A percentile compares a stretch with the other conserved stretches of the same genome.
Conservation (phyloP, 768 basidiomycete genomes). For the Punctularia strigosozonata region DNA sequence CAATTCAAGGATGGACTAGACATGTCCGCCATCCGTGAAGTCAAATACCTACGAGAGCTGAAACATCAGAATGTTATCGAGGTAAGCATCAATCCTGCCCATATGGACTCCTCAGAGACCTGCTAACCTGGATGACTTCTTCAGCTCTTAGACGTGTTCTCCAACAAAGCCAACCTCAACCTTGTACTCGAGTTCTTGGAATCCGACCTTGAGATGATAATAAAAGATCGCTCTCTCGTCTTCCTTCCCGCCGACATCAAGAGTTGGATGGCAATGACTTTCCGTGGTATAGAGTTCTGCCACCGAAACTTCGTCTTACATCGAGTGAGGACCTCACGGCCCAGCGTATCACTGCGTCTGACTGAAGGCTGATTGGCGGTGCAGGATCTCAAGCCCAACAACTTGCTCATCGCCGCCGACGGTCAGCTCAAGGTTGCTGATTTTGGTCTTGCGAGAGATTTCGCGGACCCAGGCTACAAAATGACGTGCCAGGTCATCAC, state of each 20-base stretch:
- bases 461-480: constrained; percentile 86
- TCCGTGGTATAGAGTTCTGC: constrained; percentile 96
- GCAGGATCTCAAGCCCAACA: constrained; percentile 98
- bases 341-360: background rate
- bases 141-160: constrained; percentile 93
- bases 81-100: constrained; percentile 27
- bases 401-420: constrained; percentile 83
- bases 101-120: constrained; percentile 3
- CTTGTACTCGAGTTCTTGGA: constrained; percentile 95
- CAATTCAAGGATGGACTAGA: constrained; percentile 97
- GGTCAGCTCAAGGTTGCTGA: constrained; percentile 96
- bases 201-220: constrained; percentile 93
- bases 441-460: constrained; percentile 96
- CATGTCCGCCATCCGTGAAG: constrained; percentile 97
- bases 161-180: constrained; percentile 91
- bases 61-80: constrained; percentile 93
- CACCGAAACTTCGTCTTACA: constrained; percentile 92
- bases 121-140: background rate
- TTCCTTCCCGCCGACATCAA: constrained; percentile 96
- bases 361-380: background rate
- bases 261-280: constrained; percentile 97
- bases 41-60: constrained; percentile 91
- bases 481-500: constrained; percentile 99
- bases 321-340: constrained; percentile 42
- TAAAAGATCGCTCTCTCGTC: constrained; percentile 85